Base-by-base conservation (phyloP, 257 asterid species). In the Solanum tacnaense region DNA sequence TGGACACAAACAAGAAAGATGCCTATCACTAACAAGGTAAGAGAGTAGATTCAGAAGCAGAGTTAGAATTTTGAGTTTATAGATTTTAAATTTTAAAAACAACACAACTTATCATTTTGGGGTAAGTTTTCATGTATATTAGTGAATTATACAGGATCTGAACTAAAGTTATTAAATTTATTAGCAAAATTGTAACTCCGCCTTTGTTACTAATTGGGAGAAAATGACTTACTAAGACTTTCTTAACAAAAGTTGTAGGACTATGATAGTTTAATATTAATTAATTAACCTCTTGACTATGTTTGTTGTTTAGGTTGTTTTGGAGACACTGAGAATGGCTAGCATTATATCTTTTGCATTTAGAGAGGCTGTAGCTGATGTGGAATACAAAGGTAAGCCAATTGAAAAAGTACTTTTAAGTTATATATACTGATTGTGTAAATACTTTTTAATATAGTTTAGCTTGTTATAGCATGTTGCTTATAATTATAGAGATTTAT, bases 331-430 rank as follows among this genome's bases (percentile, higher is more conserved):
- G 90, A 93, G 99, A 90, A 89, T 94, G 93, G 91, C 98, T 16
- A 95, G 96, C 93, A 96, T 96, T 84, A 94, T 96, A 86, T 96
- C 99, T 38, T 96, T 93, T 92, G 90, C 97, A 87, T 96, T 93
- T 89, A 94, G 99, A 89, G 99, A 96, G 90, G 98, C 99, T 1
- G 98, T 95, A 84, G 87, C 90, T 46, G 99, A 96, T 90, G 96
- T 96, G 27, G 96, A 93, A 85, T 96, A 94, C 88, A 94, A 95
- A 89, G 99, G 99, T 95, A 88, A 41, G 56, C 81, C 6, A 27
- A 29, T 71, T 32, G 67, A 13, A 8, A 78, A 78, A 18, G 44
- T 20, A 34, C 46, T 16, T 44, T 44, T 71, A 3, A 15, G 9
- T 16, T 70, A 31, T 71, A 31, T 31, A 31, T 71, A 67, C 2